phyloP scores from a whole-genome alignment of 1,284 basidiomycete species.

The Moesziomyces sp. region DNA sequence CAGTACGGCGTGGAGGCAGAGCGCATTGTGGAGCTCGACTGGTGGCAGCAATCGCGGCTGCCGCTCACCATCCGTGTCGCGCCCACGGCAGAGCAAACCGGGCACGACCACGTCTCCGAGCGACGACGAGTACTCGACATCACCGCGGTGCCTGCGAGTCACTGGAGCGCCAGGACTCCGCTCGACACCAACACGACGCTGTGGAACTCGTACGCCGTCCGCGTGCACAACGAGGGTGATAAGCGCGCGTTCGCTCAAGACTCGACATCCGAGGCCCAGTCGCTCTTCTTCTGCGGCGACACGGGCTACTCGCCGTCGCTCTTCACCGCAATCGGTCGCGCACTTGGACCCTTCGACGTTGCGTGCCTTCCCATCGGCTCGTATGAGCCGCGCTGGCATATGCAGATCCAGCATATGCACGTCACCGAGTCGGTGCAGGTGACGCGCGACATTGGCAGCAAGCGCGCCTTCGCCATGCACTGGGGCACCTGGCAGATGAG shows the following conservation, averaged over 20 bases:
- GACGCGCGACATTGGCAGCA: constrained; percentile 55
- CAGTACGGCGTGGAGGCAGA: constrained; percentile 47
- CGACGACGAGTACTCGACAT: constrained; percentile 30
- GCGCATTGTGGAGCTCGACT: constrained; percentile 61
- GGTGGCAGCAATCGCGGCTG: constrained; percentile 60
- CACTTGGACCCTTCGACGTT: constrained; percentile 69
- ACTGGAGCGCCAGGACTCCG: constrained; percentile 70
- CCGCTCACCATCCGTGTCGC: constrained; percentile 24
- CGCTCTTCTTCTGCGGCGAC: constrained; percentile 69
- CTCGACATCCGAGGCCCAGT: constrained; percentile 9
- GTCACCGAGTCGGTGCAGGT: constrained; percentile 52
- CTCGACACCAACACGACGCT: constrained; percentile 70
- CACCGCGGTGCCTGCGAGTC: constrained; percentile 63
- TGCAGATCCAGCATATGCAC: constrained; percentile 59
- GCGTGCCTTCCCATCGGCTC: constrained; percentile 71
- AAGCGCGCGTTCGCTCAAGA: constrained; percentile 2
- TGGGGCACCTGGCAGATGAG: constrained; percentile 71
- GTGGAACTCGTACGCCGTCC: constrained; percentile 65
- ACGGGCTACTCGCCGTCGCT: constrained; percentile 69
- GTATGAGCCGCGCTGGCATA: constrained; percentile 61
- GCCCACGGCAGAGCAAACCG: not conserved
- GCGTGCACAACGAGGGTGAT: constrained; percentile 19
- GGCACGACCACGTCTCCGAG: not conserved
- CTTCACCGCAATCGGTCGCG: constrained; percentile 69
- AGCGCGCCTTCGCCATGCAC: constrained; percentile 68